Percentiles rank a stretch among this genome's conserved stretches.
phyloP scores from a whole-genome alignment of 179 eudicot species.

The Beta macrorhiza region DNA sequence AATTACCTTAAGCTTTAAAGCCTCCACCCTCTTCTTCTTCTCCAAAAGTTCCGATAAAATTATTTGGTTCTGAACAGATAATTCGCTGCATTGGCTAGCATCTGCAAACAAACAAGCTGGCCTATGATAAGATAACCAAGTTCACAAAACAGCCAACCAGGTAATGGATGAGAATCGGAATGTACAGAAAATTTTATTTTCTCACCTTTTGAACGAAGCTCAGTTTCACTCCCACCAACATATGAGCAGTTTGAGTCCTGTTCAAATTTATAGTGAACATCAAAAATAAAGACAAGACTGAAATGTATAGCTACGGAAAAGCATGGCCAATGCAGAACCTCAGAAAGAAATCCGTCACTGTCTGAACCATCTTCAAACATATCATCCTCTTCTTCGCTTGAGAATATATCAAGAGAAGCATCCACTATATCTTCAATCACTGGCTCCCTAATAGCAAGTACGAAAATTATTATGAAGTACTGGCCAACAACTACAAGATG shows the following conservation, averaged over 20 bases:
- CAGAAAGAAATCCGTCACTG: slow-evolving; percentile 86
- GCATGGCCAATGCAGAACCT: slow-evolving; percentile 44
- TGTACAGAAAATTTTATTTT: neutral
- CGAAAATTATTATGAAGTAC: neutral
- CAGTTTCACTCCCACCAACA: slow-evolving; percentile 35
- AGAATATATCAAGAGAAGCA: slow-evolving; percentile 61
- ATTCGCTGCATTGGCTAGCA: slow-evolving; percentile 28
- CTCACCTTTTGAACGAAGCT: slow-evolving; percentile 50
- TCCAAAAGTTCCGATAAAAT: slow-evolving; percentile 47
- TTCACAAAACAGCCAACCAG: neutral
- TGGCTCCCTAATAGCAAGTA: slow-evolving; percentile 40
- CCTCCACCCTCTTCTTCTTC: slow-evolving; percentile 57
- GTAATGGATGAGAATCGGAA: neutral
- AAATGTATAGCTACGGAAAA: neutral
- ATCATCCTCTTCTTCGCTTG: slow-evolving; percentile 54
- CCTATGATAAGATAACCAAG: neutral
- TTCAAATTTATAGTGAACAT: slow-evolving; percentile 15
- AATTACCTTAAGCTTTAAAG: slow-evolving; percentile 65
- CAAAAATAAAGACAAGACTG: slow-evolving; percentile 6
- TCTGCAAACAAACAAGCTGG: slow-evolving; percentile 35
- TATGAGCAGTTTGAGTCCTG: slow-evolving; percentile 53
- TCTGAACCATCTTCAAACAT: slow-evolving; percentile 55
- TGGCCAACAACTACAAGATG: neutral
- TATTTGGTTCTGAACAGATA: slow-evolving; percentile 45
- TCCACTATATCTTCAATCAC: slow-evolving; percentile 39